phyloP scores from a whole-genome alignment of 2,329 filamentous ascomycete species.

The Alternaria triticina region DNA sequence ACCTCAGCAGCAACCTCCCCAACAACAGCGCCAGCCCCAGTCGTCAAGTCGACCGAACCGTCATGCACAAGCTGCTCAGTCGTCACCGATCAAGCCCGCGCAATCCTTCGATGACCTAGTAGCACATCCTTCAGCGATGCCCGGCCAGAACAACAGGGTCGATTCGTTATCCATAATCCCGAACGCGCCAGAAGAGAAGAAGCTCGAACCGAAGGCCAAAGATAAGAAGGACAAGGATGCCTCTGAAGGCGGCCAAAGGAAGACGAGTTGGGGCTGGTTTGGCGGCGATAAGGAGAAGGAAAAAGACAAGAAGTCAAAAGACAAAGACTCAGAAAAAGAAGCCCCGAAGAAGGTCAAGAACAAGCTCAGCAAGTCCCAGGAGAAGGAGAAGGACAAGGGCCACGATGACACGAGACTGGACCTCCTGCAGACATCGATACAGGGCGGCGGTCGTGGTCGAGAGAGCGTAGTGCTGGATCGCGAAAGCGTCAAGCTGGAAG shows the following conservation, averaged over 20 bases:
- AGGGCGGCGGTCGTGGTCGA: conserved; percentile 67
- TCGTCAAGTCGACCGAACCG: conserved; percentile 32
- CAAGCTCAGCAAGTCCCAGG: conserved; percentile 69
- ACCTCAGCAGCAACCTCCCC: conserved; percentile 5
- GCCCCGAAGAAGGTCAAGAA: conserved; percentile 57
- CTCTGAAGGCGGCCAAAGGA: conserved; percentile 67
- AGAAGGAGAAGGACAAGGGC: conserved; percentile 55
- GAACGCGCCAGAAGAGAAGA: conserved; percentile 73
- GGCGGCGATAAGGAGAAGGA: conserved; percentile 70
- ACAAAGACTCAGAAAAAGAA: conserved; percentile 50
- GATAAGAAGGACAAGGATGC: conserved; percentile 78
- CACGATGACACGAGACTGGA: conserved; percentile 86
- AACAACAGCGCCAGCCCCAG: conserved; percentile 30
- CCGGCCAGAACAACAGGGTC: conserved; percentile 71
- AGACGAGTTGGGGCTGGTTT: conserved; percentile 86
- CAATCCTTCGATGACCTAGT: conserved; percentile 70
- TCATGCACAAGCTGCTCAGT: conserved; percentile 39
- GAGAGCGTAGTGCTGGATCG: conserved; percentile 87
- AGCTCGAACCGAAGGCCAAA: conserved; percentile 70
- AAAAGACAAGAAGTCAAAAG: conserved; percentile 67
- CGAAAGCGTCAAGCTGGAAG: conserved; percentile 74
- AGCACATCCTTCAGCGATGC: conserved; percentile 70
- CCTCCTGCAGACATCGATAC: conserved; percentile 85
- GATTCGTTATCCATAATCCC: conserved; percentile 83
- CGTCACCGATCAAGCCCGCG: conserved; percentile 48